Conservation (phyloP, 225 moss, liverwort and hornwort species). For the Physcomitrellopsis africana region DNA sequence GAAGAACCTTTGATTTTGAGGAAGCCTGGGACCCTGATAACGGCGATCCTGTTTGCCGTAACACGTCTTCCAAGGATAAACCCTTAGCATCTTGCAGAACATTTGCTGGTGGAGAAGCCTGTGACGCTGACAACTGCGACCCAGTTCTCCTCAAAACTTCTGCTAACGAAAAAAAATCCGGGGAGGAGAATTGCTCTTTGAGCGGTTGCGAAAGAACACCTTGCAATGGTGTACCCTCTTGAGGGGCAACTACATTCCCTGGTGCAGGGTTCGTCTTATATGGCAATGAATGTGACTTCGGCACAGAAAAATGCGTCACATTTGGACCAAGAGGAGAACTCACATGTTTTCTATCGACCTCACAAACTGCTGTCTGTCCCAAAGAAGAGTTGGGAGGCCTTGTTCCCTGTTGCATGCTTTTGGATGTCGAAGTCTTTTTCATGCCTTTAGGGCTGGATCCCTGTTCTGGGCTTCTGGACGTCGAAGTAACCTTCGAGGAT, state of each 20-base stretch:
- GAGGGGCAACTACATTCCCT: conserved; percentile 4
- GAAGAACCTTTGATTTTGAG: conserved; percentile 25
- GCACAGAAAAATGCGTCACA: conserved; percentile 20
- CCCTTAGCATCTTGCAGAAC: conserved; percentile 25
- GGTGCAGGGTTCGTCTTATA: conserved; percentile 18
- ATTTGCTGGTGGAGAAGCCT: conserved; percentile 21
- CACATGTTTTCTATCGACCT: conserved; percentile 16
- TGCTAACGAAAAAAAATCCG: conserved; percentile 35
- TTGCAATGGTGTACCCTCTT: conserved; percentile 21
- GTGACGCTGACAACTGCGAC: conserved; percentile 26
- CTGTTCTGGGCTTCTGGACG: neutral
- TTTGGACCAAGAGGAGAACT: conserved; percentile 23
- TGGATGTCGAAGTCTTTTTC: too few species aligned
- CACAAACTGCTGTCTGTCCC: conserved; percentile 15
- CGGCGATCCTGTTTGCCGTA: conserved; percentile 36
- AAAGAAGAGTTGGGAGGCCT: conserved; percentile 13
- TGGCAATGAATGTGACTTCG: conserved; percentile 26
- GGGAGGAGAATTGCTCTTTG: conserved; percentile 24
- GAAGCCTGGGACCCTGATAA: conserved; percentile 29
- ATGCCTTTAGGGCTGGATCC: too few species aligned
- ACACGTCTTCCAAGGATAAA: conserved; percentile 37
- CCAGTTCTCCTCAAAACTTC: conserved; percentile 42
- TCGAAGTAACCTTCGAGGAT: conserved; percentile 7
- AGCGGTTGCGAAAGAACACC: conserved; percentile 24
- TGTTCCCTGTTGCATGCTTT: conserved; percentile 22